Evolutionary conservation across 2,329 filamentous ascomycete species (phyloP).

Genomic region (Lojkania enalia): DNA sequence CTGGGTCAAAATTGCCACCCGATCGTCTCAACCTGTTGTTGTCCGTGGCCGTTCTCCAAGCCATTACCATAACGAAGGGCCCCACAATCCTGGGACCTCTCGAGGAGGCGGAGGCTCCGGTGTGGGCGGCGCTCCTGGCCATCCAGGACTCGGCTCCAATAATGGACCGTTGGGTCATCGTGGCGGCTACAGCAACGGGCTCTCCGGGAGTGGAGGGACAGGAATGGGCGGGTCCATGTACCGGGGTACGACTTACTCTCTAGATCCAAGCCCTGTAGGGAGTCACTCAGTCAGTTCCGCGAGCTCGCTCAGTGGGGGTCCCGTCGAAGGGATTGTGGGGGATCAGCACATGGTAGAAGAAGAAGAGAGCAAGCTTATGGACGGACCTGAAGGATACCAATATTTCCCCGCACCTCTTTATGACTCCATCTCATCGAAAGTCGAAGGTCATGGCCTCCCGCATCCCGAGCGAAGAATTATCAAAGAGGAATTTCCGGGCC

Average conservation of each 20-base stretch:
- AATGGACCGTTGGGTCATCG: conserved; percentile 56
- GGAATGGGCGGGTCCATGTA: conserved; percentile 40
- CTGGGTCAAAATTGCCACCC: conserved; percentile 44
- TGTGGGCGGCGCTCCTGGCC: conserved; percentile 30
- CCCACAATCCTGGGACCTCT: conserved; percentile 42
- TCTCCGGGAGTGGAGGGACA: conserved; percentile 34
- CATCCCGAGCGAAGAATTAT: conserved; percentile 44
- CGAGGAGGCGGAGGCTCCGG: conserved; percentile 39
- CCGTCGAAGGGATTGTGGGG: conserved; percentile 47
- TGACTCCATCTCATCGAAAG: conserved; percentile 42
- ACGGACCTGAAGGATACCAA: conserved; percentile 50
- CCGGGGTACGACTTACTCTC: conserved; percentile 41
- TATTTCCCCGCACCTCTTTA: conserved; percentile 52
- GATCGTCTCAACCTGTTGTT: conserved; percentile 43
- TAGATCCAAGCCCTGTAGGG: conserved; percentile 44
- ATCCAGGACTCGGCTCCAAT: conserved; percentile 68
- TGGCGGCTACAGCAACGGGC: conserved; percentile 34
- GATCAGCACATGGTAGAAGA: conserved; percentile 47
- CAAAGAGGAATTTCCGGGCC: conserved; percentile 49
- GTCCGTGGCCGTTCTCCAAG: conserved; percentile 47
- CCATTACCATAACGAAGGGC: conserved; percentile 53
- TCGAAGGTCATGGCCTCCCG: conserved; percentile 35
- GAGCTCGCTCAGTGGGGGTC: conserved; percentile 45
- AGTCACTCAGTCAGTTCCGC: conserved; percentile 52
- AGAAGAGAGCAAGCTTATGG: conserved; percentile 45